These are phyloP conservation scores for Umbilicaria muhlenbergii DNA, from an alignment of 495 filamentous ascomycete genomes.

Conservation along the genomic window DNA sequence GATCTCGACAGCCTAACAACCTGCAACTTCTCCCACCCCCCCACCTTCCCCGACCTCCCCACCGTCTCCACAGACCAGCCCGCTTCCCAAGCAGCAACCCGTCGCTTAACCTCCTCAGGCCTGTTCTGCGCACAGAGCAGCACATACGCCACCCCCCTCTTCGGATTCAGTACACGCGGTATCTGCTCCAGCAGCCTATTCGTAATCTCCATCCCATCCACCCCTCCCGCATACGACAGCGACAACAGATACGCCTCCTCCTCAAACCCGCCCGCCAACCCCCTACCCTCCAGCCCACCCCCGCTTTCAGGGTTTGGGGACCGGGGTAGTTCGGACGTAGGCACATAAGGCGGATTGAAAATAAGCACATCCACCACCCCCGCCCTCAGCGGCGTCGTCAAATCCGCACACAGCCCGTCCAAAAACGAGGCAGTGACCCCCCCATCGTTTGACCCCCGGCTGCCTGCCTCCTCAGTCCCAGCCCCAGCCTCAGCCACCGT, in stretches of 20 bases:
- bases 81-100: constrained; percentile 37
- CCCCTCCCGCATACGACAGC: constrained; percentile 75
- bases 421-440: constrained; percentile 29
- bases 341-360: constrained; percentile 96
- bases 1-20: constrained; percentile 36
- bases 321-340: constrained; percentile 53
- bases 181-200: constrained; percentile 56
- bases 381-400: constrained; percentile 38
- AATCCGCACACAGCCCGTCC: constrained; percentile 47
- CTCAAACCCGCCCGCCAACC: constrained; percentile 32
- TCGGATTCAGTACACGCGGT: constrained; percentile 39
- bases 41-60: constrained; percentile 66
- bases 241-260: constrained; percentile 67
- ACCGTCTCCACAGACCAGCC: constrained; percentile 67
- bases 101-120: constrained; percentile 34
- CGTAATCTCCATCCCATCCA: constrained; percentile 87
- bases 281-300: background rate
- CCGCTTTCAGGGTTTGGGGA: constrained; percentile 20
- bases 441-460: constrained; percentile 13
- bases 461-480: constrained; percentile 4
- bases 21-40: constrained; percentile 82
- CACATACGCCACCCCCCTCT: constrained; percentile 69
- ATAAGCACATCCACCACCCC: constrained; percentile 63
- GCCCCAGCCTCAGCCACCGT: too few species aligned
- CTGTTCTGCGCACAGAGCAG: constrained; percentile 72